phyloP scores from a whole-genome alignment of 371 early-diverging fungal genomes.

The Sporodiniella umbellata region DNA sequence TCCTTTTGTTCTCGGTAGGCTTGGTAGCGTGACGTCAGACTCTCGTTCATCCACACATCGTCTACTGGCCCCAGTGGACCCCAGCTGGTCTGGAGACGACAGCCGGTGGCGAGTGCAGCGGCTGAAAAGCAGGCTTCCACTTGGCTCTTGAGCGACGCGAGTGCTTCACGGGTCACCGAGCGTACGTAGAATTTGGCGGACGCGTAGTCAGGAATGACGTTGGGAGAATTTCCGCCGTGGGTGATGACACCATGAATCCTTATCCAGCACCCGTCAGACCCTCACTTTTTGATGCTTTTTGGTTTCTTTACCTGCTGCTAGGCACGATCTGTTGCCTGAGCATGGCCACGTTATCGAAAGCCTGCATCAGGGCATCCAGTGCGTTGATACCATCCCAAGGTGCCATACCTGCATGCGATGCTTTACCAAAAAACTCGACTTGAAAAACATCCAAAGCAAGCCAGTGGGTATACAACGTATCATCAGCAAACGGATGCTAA shows the following conservation, averaged over 20 bases:
- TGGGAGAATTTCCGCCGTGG: constrained; percentile 8
- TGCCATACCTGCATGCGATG: constrained; percentile 53
- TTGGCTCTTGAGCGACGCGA: constrained; percentile 39
- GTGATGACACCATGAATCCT: constrained; percentile 62
- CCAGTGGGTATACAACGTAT: constrained; percentile 20
- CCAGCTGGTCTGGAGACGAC: constrained; percentile 49
- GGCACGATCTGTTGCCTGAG: constrained; percentile 67
- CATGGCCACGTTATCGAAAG: constrained; percentile 55
- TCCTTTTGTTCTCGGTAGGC: constrained; percentile 43
- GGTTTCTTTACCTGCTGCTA: constrained; percentile 22
- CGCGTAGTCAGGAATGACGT: constrained; percentile 58
- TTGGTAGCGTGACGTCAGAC: constrained; percentile 49
- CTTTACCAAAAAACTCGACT: constrained; percentile 56
- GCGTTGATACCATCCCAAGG: constrained; percentile 70
- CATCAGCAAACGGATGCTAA: constrained; percentile 26
- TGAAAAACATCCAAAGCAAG: constrained; percentile 39
- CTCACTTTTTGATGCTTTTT: background rate
- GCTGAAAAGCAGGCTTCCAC: constrained; percentile 56
- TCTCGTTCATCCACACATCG: constrained; percentile 50
- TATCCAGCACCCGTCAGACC: background rate
- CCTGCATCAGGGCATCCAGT: constrained; percentile 59
- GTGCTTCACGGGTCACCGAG: constrained; percentile 39
- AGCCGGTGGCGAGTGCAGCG: constrained; percentile 63
- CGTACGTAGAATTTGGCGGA: constrained; percentile 51
- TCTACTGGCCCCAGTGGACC: constrained; percentile 29